Conservation (phyloP, 768 basidiomycete species). For the Lactarius deliciosus region DNA sequence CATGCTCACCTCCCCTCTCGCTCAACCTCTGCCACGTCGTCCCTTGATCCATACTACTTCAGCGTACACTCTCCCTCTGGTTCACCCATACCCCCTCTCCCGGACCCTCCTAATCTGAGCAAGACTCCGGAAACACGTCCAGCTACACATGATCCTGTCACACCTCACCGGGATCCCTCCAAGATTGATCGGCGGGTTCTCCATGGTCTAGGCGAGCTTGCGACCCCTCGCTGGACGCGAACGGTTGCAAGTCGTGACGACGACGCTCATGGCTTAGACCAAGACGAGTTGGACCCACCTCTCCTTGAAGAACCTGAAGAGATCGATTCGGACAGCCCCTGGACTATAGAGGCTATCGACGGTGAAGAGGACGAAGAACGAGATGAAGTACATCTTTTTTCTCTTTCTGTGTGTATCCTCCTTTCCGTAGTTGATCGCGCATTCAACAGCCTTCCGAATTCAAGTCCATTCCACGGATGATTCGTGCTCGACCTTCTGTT, state of each 20-base stretch:
- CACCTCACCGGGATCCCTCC: slow-evolving; percentile 75
- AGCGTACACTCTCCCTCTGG: slow-evolving; percentile 67
- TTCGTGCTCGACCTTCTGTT: slow-evolving; percentile 62
- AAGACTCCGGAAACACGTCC: slow-evolving; percentile 61
- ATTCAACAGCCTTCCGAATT: slow-evolving; percentile 44
- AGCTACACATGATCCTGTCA: slow-evolving; percentile 52
- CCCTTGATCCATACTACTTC: slow-evolving; percentile 89
- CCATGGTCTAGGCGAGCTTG: slow-evolving; percentile 92
- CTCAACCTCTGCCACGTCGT: slow-evolving; percentile 73
- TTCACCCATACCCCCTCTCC: slow-evolving; percentile 55
- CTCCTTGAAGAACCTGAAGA: slow-evolving; percentile 43
- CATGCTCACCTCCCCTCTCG: slow-evolving; percentile 50
- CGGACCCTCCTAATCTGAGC: slow-evolving; percentile 40
- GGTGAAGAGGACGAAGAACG: slow-evolving; percentile 65
- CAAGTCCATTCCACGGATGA: slow-evolving; percentile 46
- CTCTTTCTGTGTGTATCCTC: slow-evolving; percentile 14
- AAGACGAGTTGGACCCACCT: slow-evolving; percentile 34
- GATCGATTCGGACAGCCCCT: slow-evolving; percentile 71
- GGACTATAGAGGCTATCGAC: slow-evolving; percentile 87
- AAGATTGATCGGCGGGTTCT: slow-evolving; percentile 82
- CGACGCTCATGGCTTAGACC: slow-evolving; percentile 38
- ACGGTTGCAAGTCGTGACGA: slow-evolving; percentile 41
- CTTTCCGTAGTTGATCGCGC: slow-evolving; percentile 4
- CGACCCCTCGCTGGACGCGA: slow-evolving; percentile 92
- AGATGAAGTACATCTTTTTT: slow-evolving; percentile 53